Base-by-base conservation (phyloP, 192 early-diverging fungal genomes). In the Fimicolochytrium jonesii region DNA sequence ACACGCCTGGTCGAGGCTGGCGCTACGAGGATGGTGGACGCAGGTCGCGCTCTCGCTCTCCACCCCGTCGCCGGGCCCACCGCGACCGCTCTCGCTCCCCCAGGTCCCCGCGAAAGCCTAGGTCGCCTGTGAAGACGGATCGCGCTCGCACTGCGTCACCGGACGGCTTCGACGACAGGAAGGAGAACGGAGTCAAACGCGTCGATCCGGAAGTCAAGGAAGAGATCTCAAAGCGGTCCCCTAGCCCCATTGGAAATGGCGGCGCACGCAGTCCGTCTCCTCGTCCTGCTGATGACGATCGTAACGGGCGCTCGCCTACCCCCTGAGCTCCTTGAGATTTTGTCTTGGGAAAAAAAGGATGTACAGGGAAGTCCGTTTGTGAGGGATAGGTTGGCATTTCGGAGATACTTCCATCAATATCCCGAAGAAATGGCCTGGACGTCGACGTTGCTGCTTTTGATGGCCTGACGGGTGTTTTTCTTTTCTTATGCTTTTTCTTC, bases 1-100 rank as follows among this genome's bases (percentile, higher is more conserved):
- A 88, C 43, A 76, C 90, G 25, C 91, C 92, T 2, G 82, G 86
- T 51, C 70, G 85, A 13, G 80, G 81, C 30, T 93, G 92, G 92
- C 78, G 91, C 37, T 88, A 86, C 56, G 77, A 79, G 25, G 88
- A 86, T n/a, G 77, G 78, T 30, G 76, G 76, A 32, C 77, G 77
- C 37, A n/a, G 56, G 32, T 46, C 23, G 34, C 60, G 63, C 22
- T 71, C 63, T 31, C 61, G 58, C 49, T 75, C 59, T 32, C 64
- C 45, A 20, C 43, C 52, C 33, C 52, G 64, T 39, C 50, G 48
- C 20, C 64, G n/a, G n/a, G n/a, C 35, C n/a, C 64, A 30, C 1
- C 42, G 61, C 18, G 35, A 52, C 18, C 64, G 64, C 26, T 56
- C 64, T 20, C 52, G 52, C n/a, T 66, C 56, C 11, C 56, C 64